These are phyloP conservation scores for Salvia splendens DNA, from an alignment of 257 asterid genomes.

Conservation along the genomic window DNA sequence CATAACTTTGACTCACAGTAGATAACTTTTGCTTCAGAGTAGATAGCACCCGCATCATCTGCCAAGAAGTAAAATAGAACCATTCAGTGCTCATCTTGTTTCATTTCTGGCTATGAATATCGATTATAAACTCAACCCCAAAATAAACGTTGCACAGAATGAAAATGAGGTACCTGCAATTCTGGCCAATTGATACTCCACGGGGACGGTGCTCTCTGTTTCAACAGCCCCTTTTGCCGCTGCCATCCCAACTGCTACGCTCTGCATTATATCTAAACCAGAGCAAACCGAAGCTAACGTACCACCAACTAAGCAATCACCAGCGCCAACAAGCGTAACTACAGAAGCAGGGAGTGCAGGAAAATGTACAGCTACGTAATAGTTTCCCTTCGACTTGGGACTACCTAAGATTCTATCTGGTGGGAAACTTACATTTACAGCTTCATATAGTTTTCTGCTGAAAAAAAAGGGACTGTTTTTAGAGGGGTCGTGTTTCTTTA, in stretches of 20 bases:
- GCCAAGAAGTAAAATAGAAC: slow-evolving; percentile 36
- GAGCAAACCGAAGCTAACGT: slow-evolving; percentile 63
- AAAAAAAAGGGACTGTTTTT: slow-evolving; percentile 35
- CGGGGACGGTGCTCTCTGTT: slow-evolving; percentile 70
- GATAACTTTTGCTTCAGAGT: slow-evolving; percentile 51
- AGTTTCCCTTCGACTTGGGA: slow-evolving; percentile 36
- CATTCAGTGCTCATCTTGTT: neutral
- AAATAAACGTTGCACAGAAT: neutral
- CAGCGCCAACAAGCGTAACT: slow-evolving; percentile 79
- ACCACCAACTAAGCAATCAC: slow-evolving; percentile 97
- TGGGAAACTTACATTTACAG: slow-evolving; percentile 53
- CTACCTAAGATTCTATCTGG: slow-evolving; percentile 33
- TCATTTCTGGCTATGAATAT: neutral
- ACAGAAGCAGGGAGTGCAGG: slow-evolving; percentile 80
- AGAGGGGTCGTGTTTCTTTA: slow-evolving; percentile 27
- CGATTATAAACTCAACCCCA: neutral
- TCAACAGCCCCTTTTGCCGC: slow-evolving; percentile 89
- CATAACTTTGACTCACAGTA: slow-evolving; percentile 64
- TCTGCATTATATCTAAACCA: slow-evolving; percentile 85
- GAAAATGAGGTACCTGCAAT: slow-evolving; percentile 55
- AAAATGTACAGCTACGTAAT: slow-evolving; percentile 57
- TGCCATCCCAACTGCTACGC: slow-evolving; percentile 90
- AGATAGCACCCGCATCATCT: slow-evolving; percentile 68
- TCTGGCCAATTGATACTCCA: slow-evolving; percentile 44
- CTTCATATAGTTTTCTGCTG: slow-evolving; percentile 49